Percentiles rank a stretch among this genome's conserved stretches.
Conservation (phyloP, 2,329 filamentous ascomycete species). For the Diplodia seriata region DNA sequence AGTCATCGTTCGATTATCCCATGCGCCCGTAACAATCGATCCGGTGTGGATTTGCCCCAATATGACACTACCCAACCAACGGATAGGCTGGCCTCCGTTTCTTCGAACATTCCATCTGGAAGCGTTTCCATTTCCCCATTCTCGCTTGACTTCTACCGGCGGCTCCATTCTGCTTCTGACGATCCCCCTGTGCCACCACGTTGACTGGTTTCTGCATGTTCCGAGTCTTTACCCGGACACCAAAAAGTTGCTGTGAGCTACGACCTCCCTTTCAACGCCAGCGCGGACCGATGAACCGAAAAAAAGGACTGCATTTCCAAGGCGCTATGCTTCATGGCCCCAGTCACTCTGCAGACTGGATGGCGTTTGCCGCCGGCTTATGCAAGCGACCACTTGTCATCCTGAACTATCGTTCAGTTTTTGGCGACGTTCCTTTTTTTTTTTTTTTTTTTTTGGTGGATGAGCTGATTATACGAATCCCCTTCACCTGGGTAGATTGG, state of each 20-base stretch:
- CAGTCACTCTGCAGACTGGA: background rate
- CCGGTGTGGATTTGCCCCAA: background rate
- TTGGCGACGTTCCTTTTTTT: background rate
- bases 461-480: background rate
- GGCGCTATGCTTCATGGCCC: background rate
- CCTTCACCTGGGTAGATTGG: conserved; percentile 3
- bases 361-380: background rate
- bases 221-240: background rate
- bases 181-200: background rate
- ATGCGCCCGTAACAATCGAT: background rate
- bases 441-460: background rate
- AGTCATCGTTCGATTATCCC: background rate
- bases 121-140: background rate
- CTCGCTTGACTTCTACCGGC: background rate
- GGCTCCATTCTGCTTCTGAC: background rate
- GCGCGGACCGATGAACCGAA: conserved; percentile 9
- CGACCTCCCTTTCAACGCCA: background rate
- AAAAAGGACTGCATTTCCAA: conserved; percentile 18
- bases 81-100: background rate
- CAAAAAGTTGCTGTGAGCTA: background rate
- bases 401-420: too few species aligned
- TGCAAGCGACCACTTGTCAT: background rate
- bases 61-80: background rate
- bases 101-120: background rate
- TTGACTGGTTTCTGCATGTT: background rate